A percentile compares a stretch with the other conserved stretches of the same genome.
These are phyloP conservation scores for Globisporangium splendens DNA, from an alignment of 352 stramenopile genomes.

Conservation along the genomic window DNA sequence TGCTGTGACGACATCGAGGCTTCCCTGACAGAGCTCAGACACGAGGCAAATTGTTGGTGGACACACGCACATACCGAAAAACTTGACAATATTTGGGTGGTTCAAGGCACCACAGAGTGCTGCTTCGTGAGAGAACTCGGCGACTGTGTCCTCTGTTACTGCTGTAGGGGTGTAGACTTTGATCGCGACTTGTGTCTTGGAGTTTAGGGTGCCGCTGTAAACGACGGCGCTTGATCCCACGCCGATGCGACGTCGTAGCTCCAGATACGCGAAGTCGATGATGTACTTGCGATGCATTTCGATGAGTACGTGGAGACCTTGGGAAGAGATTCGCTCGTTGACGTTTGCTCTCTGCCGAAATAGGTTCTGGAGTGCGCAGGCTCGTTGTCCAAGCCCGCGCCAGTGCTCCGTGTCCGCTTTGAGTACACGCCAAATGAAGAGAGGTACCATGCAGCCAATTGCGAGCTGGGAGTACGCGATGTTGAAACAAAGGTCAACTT, in stretches of 20 bases:
- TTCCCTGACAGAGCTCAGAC: constrained; percentile 72
- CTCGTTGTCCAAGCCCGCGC: not conserved
- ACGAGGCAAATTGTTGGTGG: constrained; percentile 68
- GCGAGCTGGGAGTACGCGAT: constrained; percentile 25
- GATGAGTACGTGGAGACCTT: constrained; percentile 59
- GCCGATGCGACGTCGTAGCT: constrained; percentile 45
- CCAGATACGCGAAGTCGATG: constrained; percentile 61
- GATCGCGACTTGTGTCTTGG: constrained; percentile 31
- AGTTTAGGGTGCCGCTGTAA: constrained; percentile 43
- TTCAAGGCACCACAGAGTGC: constrained; percentile 15
- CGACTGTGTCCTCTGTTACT: constrained; percentile 12
- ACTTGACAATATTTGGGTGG: constrained; percentile 57
- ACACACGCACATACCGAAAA: constrained; percentile 67
- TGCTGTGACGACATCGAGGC: constrained; percentile 35
- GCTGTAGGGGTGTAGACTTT: constrained; percentile 39
- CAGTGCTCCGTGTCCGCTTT: no score
- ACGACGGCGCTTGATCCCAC: constrained; percentile 41
- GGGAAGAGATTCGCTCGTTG: constrained; percentile 25
- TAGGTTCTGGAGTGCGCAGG: constrained; percentile 6
- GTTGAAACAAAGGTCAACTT: constrained; percentile 17
- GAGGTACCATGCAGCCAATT: constrained; percentile 14
- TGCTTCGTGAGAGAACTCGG: constrained; percentile 11
- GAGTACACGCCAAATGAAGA: constrained; percentile 5
- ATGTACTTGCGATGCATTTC: constrained; percentile 70
- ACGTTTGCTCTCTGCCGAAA: constrained; percentile 5